phyloP scores from a whole-genome alignment of 257 asterid species.

The Solanum virginianum region DNA sequence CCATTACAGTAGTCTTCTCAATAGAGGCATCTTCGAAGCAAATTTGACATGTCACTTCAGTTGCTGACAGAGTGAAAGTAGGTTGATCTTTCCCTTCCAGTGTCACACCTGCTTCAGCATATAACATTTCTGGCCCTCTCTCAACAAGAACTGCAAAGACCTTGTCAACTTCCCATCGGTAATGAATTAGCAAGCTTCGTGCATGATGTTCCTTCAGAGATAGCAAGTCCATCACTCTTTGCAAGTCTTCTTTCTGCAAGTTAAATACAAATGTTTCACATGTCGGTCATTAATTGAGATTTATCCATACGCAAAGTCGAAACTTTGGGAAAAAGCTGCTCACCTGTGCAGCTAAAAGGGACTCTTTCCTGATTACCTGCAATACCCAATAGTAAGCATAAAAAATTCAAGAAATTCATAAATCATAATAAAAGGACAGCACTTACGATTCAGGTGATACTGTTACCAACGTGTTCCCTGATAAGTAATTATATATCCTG shows the following conservation, averaged over 20 bases:
- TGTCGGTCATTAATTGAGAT: not conserved
- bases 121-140: conserved; percentile 30
- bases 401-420: not conserved
- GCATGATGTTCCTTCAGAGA: conserved; percentile 44
- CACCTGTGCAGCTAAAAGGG: conserved; percentile 60
- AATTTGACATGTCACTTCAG: conserved; percentile 22
- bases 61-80: not conserved
- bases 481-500: not conserved
- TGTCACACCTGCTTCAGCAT: conserved; percentile 32
- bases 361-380: conserved; percentile 50
- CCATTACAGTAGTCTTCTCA: conserved; percentile 31
- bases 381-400: not conserved
- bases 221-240: conserved; percentile 43
- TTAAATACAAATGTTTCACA: not conserved
- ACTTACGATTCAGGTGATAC: not conserved
- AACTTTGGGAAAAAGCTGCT: not conserved
- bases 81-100: not conserved
- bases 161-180: conserved; percentile 39
- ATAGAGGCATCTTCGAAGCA: conserved; percentile 32
- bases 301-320: not conserved
- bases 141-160: conserved; percentile 24
- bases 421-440: not conserved
- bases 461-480: not conserved
- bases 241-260: conserved; percentile 39
- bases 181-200: conserved; percentile 45